These are phyloP conservation scores for Sedum album DNA, from an alignment of 164 flowering plant species.

Conservation along the genomic window DNA sequence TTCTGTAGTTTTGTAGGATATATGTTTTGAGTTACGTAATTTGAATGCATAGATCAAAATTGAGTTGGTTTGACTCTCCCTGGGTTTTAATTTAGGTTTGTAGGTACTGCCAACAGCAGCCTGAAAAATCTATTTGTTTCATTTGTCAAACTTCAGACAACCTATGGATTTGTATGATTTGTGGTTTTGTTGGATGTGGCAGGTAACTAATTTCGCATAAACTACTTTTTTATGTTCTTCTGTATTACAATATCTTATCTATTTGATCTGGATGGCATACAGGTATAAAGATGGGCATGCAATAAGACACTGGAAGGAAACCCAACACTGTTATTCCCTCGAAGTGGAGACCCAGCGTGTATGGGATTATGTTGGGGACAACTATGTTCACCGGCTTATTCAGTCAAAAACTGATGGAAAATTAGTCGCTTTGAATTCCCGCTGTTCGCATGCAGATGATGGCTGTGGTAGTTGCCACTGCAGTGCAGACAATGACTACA, in stretches of 20 bases:
- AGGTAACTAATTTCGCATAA: slow-evolving; percentile 39
- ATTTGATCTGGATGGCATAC: slow-evolving; percentile 10
- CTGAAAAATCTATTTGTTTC: slow-evolving; percentile 83
- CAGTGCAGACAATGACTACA: slow-evolving; percentile 41
- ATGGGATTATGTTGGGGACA: slow-evolving; percentile 95
- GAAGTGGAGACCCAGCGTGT: slow-evolving; percentile 94
- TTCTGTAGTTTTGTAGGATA: not conserved
- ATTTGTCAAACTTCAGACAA: slow-evolving; percentile 87
- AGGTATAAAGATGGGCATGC: slow-evolving; percentile 93
- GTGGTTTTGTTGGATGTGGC: slow-evolving; percentile 97
- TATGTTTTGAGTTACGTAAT: not conserved
- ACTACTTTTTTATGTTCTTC: not conserved
- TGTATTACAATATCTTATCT: not conserved
- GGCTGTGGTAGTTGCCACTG: slow-evolving; percentile 58
- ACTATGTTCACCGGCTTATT: slow-evolving; percentile 88
- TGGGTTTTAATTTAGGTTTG: slow-evolving; percentile 53
- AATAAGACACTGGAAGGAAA: slow-evolving; percentile 85
- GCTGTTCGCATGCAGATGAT: slow-evolving; percentile 42
- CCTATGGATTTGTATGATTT: slow-evolving; percentile 90
- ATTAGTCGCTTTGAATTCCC: slow-evolving; percentile 69
- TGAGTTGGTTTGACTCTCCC: slow-evolving; percentile 2
- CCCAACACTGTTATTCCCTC: slow-evolving; percentile 89
- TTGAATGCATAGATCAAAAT: not conserved
- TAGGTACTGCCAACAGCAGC: slow-evolving; percentile 92
- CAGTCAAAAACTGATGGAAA: slow-evolving; percentile 98